Evolutionary conservation across 225 moss, liverwort and hornwort species (phyloP), one percentile per base, ranked within the genome.

Genomic region (Marchantia polymorpha): DNA sequence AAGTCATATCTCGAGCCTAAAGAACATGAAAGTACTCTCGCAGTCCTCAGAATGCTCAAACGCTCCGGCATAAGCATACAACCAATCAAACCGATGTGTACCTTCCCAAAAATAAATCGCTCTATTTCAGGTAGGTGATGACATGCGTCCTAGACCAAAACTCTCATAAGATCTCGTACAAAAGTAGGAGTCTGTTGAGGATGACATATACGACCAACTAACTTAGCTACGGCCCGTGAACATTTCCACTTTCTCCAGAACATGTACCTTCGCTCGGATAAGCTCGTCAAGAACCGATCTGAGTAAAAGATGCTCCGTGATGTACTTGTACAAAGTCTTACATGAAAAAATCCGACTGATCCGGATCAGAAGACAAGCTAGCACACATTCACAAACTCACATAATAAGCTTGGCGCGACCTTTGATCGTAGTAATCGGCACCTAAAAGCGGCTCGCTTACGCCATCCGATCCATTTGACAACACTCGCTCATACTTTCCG

Each of bases 371-470:
- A 73, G 73, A 54, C 73, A 73, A 69, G 23, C 75, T 17, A 5
- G 46, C 55, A n/a, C 60, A 25, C 63, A 26, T 39, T 64, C 61
- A 79, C 52, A 23, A 22, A 84, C 90, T 90, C 75, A 90, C 90
- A 88, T 86, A 86, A 83, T 75, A 88, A 68, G 84, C 82, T 85
- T 88, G 80, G 79, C 88, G 88, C 71, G 90, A 78, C 69, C 55
- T 81, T 79, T 82, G 73, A 20, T 88, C 82, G 81, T 85, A 86
- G 64, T 63, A 84, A 78, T 86, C 85, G 17, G 73, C 75, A 64
- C 90, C 93, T 13, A 97, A 75, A 17, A 97, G 89, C 59, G 97
- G 97, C 79, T 94, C 94, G 72, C 83, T 92, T 79, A 94, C 84
- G 46, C 89, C 89, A 52, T 89, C 90, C 12, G 89, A 85, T 46